These are phyloP conservation scores for Circinella minor DNA, from an alignment of 371 early-diverging fungal species.

Conservation along the genomic window DNA sequence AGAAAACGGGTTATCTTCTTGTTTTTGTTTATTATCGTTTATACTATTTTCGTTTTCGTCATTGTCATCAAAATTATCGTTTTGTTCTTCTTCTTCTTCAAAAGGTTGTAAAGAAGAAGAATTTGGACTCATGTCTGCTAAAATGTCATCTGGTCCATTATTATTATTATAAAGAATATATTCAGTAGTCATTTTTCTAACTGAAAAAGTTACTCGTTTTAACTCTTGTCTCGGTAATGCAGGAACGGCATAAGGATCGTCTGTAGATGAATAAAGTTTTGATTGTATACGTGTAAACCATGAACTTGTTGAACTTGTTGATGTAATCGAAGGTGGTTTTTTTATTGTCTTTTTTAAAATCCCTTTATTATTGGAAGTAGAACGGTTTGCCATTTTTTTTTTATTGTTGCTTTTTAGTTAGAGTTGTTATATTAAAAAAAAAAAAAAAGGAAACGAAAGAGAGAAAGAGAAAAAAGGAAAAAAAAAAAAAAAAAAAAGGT, in stretches of 20 bases:
- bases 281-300: constrained; percentile 33
- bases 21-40: neutral
- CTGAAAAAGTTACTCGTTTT: constrained; percentile 48
- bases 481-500: neutral
- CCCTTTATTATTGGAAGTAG: constrained; percentile 12
- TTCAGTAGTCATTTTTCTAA: constrained; percentile 37
- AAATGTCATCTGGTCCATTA: constrained; percentile 22
- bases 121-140: neutral
- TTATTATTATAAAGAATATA: constrained; percentile 33
- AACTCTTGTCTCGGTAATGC: constrained; percentile 38
- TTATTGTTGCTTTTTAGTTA: no score
- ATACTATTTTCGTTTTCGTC: neutral
- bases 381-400: neutral
- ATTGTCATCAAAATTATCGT: constrained; percentile 8
- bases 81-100: constrained; percentile 28
- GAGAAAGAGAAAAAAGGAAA: constrained; percentile 7
- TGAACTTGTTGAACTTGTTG: constrained; percentile 18
- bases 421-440: neutral
- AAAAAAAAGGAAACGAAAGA: no score
- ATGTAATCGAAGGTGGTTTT: constrained; percentile 18
- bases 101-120: neutral
- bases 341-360: constrained; percentile 20
- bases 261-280: constrained; percentile 17
- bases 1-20: neutral
- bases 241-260: constrained; percentile 19